Evolutionary conservation across 257 asterid genomes (phyloP).

Genomic region (Fraxinus cuspidata): DNA sequence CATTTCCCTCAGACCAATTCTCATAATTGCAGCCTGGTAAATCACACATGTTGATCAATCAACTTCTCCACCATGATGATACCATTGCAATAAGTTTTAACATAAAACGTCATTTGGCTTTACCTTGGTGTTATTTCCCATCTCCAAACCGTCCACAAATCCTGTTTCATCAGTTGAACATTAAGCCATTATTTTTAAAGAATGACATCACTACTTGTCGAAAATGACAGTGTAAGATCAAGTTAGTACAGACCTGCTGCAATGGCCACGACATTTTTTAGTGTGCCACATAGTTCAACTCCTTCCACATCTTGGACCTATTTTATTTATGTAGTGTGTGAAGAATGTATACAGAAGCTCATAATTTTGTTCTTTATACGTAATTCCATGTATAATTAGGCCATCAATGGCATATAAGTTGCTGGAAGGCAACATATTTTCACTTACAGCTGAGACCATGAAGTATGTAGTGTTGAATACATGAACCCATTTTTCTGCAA

Average conservation of each 20-base stretch:
- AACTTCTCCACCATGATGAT: background rate
- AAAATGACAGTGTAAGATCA: constrained; percentile 11
- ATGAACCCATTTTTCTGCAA: constrained; percentile 82
- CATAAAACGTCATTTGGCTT: constrained; percentile 2
- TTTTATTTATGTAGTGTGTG: constrained; percentile 23
- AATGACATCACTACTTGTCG: background rate
- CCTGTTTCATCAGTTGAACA: constrained; percentile 42
- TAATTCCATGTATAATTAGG: background rate
- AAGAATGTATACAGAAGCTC: background rate
- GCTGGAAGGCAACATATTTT: background rate
- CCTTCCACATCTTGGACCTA: constrained; percentile 97
- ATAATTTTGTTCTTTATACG: background rate
- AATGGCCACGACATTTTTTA: constrained; percentile 81
- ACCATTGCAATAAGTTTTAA: background rate
- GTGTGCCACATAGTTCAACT: constrained; percentile 89
- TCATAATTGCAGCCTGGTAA: constrained; percentile 88
- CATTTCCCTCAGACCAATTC: constrained; percentile 92
- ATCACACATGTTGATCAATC: constrained; percentile 15
- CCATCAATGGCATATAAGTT: background rate
- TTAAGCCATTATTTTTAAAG: constrained; percentile 3
- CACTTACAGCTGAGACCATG: constrained; percentile 76
- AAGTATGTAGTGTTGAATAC: constrained; percentile 78
- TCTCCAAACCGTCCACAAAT: constrained; percentile 87
- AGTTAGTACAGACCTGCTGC: constrained; percentile 64
- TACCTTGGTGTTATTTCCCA: constrained; percentile 96